A percentile compares a stretch with the other conserved stretches of the same genome.
Conservation (phyloP, 1,284 basidiomycete genomes). For the Agaricales sp. region DNA sequence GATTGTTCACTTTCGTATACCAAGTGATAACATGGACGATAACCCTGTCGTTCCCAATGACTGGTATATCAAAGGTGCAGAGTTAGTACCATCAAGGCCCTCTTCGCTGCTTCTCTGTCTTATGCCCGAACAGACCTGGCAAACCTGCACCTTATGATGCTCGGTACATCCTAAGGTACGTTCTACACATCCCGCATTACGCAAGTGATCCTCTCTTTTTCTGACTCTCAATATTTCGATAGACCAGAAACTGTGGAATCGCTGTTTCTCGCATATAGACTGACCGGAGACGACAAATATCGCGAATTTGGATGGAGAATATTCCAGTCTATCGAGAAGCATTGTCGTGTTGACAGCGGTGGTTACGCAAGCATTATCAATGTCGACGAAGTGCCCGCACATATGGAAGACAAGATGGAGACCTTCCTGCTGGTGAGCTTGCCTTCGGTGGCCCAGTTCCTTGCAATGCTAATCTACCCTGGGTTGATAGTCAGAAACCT, state of each 20-base stretch:
- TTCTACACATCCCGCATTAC: conserved; percentile 3
- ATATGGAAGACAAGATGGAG: conserved; percentile 86
- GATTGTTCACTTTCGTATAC: conserved; percentile 68
- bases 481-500: conserved; percentile 46
- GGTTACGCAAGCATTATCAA: conserved; percentile 83
- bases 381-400: conserved; percentile 65
- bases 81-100: conserved; percentile 27
- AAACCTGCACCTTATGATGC: conserved; percentile 62
- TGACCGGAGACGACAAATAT: conserved; percentile 79
- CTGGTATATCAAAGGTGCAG: conserved; percentile 83
- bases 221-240: conserved; percentile 5
- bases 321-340: conserved; percentile 82
- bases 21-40: conserved; percentile 38
- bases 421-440: conserved; percentile 78
- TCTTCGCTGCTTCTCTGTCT: conserved; percentile 11
- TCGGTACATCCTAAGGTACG: conserved; percentile 78
- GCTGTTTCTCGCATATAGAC: conserved; percentile 79
- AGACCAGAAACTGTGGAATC: conserved; percentile 95
- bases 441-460: neutral
- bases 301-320: conserved; percentile 85
- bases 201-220: conserved; percentile 2
- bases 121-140: conserved; percentile 28
- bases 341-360: conserved; percentile 66
- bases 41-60: conserved; percentile 37
- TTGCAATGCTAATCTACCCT: neutral